A percentile compares a stretch with the other conserved stretches of the same genome.
Evolutionary conservation across 805 yeast genomes (phyloP).

Genomic region (Zygoascus biomembranicola): DNA sequence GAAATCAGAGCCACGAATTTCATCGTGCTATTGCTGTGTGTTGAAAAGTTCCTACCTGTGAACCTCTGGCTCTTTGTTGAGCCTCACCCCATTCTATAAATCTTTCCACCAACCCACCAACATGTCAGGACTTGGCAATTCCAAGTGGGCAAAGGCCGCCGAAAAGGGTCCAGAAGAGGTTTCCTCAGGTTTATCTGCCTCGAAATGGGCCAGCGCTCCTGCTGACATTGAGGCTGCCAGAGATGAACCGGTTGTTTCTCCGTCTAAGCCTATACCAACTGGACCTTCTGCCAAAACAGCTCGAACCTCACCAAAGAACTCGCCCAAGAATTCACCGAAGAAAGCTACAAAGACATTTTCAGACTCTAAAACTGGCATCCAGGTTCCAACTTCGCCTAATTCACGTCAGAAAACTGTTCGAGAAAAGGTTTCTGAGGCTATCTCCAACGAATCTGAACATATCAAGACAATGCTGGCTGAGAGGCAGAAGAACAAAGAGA

Average conservation of each 20-base stretch:
- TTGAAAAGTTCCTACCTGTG: not conserved
- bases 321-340: not conserved
- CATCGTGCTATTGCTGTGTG: constrained; percentile 48
- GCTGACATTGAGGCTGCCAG: not conserved
- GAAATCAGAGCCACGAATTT: constrained; percentile 86
- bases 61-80: not conserved
- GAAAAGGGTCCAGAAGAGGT: not conserved
- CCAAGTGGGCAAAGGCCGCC: not conserved
- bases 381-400: not conserved
- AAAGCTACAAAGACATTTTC: not conserved
- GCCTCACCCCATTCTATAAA: not conserved
- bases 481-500: not conserved
- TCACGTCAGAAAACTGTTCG: not conserved
- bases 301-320: not conserved
- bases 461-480: not conserved
- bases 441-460: not conserved
- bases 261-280: not conserved
- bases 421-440: not conserved
- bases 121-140: not conserved
- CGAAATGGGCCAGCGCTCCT: not conserved
- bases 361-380: not conserved
- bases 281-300: not conserved
- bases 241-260: not conserved
- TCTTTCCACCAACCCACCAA: not conserved
- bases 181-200: not conserved